These are phyloP conservation scores for Combretum micranthum DNA, from an alignment of 345 rosid genomes.

Conservation along the genomic window DNA sequence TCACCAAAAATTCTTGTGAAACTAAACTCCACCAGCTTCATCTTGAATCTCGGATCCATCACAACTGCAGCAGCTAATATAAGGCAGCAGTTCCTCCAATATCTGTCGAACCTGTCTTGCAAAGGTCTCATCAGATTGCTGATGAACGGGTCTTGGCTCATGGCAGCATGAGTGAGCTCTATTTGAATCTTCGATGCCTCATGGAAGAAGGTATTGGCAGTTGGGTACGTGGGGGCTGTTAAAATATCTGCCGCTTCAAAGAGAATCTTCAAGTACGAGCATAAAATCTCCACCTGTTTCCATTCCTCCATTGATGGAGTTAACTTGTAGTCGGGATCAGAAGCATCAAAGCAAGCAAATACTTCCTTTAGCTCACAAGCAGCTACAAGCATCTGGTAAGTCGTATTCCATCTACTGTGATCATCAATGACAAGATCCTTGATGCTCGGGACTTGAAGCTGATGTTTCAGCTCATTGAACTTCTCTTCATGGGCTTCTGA, in stretches of 20 bases:
- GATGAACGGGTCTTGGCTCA: slow-evolving; percentile 54
- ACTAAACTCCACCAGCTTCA: slow-evolving; percentile 85
- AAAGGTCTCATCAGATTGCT: slow-evolving; percentile 52
- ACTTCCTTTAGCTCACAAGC: slow-evolving; percentile 79
- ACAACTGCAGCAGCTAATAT: slow-evolving; percentile 72
- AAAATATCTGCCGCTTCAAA: slow-evolving; percentile 61
- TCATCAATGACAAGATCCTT: slow-evolving; percentile 67
- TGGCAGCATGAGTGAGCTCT: slow-evolving; percentile 50
- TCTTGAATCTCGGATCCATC: slow-evolving; percentile 91
- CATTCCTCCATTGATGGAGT: slow-evolving; percentile 71
- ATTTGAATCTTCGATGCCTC: slow-evolving; percentile 67
- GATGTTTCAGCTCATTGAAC: slow-evolving; percentile 66
- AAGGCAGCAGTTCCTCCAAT: slow-evolving; percentile 74
- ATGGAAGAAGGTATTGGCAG: slow-evolving; percentile 61
- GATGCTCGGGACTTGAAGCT: slow-evolving; percentile 56
- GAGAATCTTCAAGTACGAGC: slow-evolving; percentile 57
- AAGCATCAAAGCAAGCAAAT: slow-evolving; percentile 66
- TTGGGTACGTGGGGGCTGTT: slow-evolving; percentile 37
- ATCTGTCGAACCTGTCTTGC: slow-evolving; percentile 62
- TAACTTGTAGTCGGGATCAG: slow-evolving; percentile 44
- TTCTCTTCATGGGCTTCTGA: slow-evolving; percentile 59
- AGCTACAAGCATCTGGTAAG: slow-evolving; percentile 75
- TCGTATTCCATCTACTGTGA: slow-evolving; percentile 77
- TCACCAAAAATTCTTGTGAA: slow-evolving; percentile 70
- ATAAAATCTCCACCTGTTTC: slow-evolving; percentile 64